Conservation (phyloP, 768 basidiomycete species). For the Rhodotorula sphaerocarpa region DNA sequence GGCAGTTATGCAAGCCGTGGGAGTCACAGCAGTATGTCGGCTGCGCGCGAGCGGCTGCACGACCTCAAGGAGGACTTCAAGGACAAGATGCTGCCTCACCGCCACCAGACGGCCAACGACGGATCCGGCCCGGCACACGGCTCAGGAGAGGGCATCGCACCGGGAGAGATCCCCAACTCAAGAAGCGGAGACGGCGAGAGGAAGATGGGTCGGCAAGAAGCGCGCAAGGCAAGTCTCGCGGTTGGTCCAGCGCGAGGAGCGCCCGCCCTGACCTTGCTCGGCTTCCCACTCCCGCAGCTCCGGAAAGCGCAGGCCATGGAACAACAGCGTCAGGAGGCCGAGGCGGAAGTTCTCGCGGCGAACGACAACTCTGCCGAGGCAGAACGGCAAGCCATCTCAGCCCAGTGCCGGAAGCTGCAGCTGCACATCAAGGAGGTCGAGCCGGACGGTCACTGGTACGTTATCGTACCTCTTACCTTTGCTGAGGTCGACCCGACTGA, state of each 20-base stretch:
- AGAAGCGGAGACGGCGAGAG: conserved; percentile 2
- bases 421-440: conserved; percentile 55
- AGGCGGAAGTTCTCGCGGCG: conserved; percentile 60
- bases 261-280: too few relatives aligned
- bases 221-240: conserved; percentile 19
- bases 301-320: conserved; percentile 50
- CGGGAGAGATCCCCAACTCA: too few relatives aligned
- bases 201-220: conserved; percentile 23
- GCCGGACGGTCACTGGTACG: conserved; percentile 80
- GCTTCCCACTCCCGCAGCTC: too few relatives aligned
- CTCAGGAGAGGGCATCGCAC: too few relatives aligned
- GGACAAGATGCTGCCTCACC: conserved; percentile 11
- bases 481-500: too few relatives aligned
- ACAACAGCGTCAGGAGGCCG: conserved; percentile 56
- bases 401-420: conserved; percentile 54
- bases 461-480: too few relatives aligned
- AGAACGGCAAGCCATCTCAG: conserved; percentile 57
- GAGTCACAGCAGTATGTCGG: background rate
- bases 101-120: too few relatives aligned
- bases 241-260: too few relatives aligned
- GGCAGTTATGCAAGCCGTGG: conserved; percentile 2
- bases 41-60: conserved; percentile 5
- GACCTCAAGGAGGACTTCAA: conserved; percentile 27
- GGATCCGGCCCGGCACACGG: too few relatives aligned
- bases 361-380: conserved; percentile 56